Evolutionary conservation across 805 yeast species (phyloP), one percentile per base, ranked within the genome.

Genomic region (Pichia cabralensis): DNA sequence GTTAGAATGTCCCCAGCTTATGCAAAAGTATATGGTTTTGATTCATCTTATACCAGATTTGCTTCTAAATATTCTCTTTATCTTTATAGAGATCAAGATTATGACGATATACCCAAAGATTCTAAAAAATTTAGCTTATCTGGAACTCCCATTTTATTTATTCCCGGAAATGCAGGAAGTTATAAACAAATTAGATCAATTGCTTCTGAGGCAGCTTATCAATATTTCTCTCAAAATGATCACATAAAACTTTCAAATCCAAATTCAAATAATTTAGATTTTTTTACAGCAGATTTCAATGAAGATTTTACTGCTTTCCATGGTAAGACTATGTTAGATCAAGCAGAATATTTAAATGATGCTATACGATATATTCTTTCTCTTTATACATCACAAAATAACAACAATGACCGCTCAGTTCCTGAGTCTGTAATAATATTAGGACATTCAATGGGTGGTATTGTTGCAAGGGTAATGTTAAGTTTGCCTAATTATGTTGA

Each of bases 111-210:
- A 5, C 89, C 95, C 0, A 53, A 56, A 16, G 59, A 67, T 21
- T 31, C 37, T 2, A 39, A 41, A 12, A 29, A 43, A 5, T 42
- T 54, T 9, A 39, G 46, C 21, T 44, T 70, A 14, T 67, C 64
- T 35, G 97, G 97, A 0, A 69, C 82, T 2, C 99, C 99, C 0
- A 86, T 85, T 2, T 60, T 92, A 12, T 92, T 92, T 55, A 80
- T 94, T 26, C 98, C 98, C 1, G 99, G 99, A 1, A 92, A 94
- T 52, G 98, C 98, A 1, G 99, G 99, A 1, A 79, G 94, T 37
- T 86, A 74, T 55, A 72, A 75, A 44, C 99, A 92, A 56, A 94
- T 74, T 8, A 64, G 98, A 34, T 83, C 96, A 1, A 71, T 89
- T n/a, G 97, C 96, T 1, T 76, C 96, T 1, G 80, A 80, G 44